Evolutionary conservation across 192 early-diverging fungal species (phyloP).

Genomic region (Rhizophagus clarus): DNA sequence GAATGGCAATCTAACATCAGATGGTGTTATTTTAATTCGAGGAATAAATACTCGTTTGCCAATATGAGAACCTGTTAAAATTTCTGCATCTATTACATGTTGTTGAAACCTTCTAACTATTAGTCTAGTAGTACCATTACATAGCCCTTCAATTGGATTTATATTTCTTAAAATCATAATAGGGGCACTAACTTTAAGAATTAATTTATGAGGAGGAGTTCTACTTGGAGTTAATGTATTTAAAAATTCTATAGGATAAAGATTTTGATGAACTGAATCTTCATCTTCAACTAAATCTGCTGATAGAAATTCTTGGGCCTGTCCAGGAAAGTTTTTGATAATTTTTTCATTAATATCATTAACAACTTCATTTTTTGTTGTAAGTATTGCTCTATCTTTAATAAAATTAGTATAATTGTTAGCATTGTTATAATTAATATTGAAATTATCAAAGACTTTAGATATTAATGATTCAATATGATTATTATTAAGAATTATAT

Average conservation of each 20-base stretch:
- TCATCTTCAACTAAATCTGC: background rate
- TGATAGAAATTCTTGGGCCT: background rate
- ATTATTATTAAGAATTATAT: no score
- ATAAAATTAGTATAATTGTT: no score
- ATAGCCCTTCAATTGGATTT: constrained; percentile 2
- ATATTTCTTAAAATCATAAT: constrained; percentile 31
- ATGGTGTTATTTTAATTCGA: constrained; percentile 8
- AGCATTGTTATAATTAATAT: no score
- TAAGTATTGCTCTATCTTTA: no score
- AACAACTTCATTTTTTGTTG: no score
- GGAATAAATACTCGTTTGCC: constrained; percentile 10
- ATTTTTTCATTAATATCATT: constrained; percentile 1
- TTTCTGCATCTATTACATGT: constrained; percentile 17
- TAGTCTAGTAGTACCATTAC: constrained; percentile 34
- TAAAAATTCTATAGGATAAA: constrained; percentile 31
- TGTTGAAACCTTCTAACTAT: constrained; percentile 17
- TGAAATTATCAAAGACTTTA: no score
- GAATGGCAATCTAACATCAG: background rate
- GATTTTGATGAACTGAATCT: background rate
- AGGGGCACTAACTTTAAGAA: constrained; percentile 26
- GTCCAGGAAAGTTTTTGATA: background rate
- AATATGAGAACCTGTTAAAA: constrained; percentile 19
- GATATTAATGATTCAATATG: no score
- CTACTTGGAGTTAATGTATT: constrained; percentile 11
- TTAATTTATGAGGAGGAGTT: constrained; percentile 14